Evolutionary conservation across 129 eudicot genomes (phyloP).

Genomic region (Flaveria linearis): DNA sequence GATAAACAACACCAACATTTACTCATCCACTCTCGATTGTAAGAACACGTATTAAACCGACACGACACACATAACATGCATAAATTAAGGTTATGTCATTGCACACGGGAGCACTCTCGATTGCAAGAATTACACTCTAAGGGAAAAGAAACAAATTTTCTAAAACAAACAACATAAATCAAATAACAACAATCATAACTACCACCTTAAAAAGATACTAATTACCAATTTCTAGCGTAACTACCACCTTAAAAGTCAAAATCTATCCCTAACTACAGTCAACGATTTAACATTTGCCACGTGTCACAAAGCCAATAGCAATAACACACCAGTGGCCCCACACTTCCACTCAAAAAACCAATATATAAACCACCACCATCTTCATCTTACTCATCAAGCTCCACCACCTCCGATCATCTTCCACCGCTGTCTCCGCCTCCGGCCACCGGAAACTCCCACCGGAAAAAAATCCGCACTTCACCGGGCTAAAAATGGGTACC

Average conservation of each 20-base stretch:
- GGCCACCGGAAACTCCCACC: background rate
- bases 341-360: conserved; percentile 34
- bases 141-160: no score
- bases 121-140: no score
- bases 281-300: conserved; percentile 7
- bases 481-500: conserved; percentile 55
- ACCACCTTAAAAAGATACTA: no score
- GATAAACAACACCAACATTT: no score
- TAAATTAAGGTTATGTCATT: no score
- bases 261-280: background rate
- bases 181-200: no score
- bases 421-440: background rate
- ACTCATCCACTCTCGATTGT: no score
- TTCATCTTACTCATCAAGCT: conserved; percentile 17
- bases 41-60: no score
- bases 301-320: conserved; percentile 18
- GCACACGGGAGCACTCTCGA: no score
- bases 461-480: conserved; percentile 21
- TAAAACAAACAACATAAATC: no score
- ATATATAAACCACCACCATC: conserved; percentile 37
- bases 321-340: conserved; percentile 6
- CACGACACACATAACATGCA: no score
- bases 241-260: background rate
- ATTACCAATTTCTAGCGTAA: no score
- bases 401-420: background rate